Evolutionary conservation across 192 early-diverging fungal genomes (phyloP), one percentile per base, ranked within the genome.

Genomic region (Coemansia sp.): DNA sequence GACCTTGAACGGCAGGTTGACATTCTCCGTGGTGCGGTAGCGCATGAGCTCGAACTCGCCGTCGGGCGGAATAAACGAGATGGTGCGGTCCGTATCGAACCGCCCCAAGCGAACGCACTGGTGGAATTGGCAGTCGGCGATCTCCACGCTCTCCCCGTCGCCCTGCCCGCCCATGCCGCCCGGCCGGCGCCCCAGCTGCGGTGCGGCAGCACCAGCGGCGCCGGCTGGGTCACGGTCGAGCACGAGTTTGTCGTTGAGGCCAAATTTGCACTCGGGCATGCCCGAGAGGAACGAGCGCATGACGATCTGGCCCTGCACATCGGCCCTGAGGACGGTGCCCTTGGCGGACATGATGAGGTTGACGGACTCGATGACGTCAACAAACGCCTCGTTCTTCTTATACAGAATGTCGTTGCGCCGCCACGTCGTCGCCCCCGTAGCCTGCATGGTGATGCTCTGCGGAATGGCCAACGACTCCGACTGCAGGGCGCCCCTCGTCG

Each of bases 321-420:
- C 95, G 1, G 93, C 87, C 14, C 95, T 80, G 45, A 99, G 85
- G 4, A 93, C 89, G 67, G 93, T 98, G 61, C 93, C 90, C 78
- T 92, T 92, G n/a, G 87, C 86, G 59, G 90, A 93, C 76, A 98
- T 85, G 54, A 99, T 82, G 45, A 98, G 67, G 69, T 99, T 99
- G 44, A 99, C 95, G 40, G 90, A 92, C 77, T 99, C 97, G 54
- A 99, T 94, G n/a, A 99, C 96, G 85, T 99, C 97, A 21, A 99
- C 86, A 76, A 99, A 99, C 1, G 93, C 95, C 74, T 99, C 97
- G 76, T 99, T 99, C 82, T 98, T 98, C 66, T 95, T 87, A 82
- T 99, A 97, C 72, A 88, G 91, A 67, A 99, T 95, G 69, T 96
- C 97, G 34, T 92, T 89, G 56, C 94, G 75, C 59, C 97, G 85